Evolutionary conservation across 176 grass and related monocot species (phyloP).

Genomic region (Microstegium vimineum): DNA sequence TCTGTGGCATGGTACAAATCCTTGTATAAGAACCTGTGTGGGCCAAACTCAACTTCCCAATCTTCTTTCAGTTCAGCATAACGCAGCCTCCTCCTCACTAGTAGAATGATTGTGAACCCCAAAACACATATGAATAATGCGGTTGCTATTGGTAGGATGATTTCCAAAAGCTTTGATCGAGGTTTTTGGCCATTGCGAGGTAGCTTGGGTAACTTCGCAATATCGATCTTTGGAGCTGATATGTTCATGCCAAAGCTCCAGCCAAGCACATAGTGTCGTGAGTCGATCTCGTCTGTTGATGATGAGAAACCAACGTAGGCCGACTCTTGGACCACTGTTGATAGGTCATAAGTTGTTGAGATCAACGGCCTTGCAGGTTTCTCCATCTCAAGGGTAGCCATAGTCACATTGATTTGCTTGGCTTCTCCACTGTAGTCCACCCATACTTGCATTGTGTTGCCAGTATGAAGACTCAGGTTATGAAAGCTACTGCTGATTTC

Average conservation of each 20-base stretch:
- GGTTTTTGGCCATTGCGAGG: background rate
- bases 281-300: background rate
- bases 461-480: background rate
- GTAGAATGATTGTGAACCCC: background rate
- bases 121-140: background rate
- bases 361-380: constrained; percentile 6
- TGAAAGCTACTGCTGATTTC: background rate
- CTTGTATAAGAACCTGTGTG: background rate
- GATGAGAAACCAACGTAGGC: constrained; percentile 30
- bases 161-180: background rate
- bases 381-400: background rate
- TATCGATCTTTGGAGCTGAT: background rate
- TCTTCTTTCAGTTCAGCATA: constrained; percentile 27
- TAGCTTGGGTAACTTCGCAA: background rate
- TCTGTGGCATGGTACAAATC: background rate
- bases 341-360: background rate
- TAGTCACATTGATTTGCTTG: constrained; percentile 21
- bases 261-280: constrained; percentile 26
- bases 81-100: background rate
- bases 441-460: constrained; percentile 31
- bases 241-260: constrained; percentile 35
- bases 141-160: background rate
- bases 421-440: constrained; percentile 3
- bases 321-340: background rate
- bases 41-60: constrained; percentile 18